A percentile compares a stretch with the other conserved stretches of the same genome.
Evolutionary conservation across 2,329 filamentous ascomycete genomes (phyloP).

Genomic region (Onygena corvina): DNA sequence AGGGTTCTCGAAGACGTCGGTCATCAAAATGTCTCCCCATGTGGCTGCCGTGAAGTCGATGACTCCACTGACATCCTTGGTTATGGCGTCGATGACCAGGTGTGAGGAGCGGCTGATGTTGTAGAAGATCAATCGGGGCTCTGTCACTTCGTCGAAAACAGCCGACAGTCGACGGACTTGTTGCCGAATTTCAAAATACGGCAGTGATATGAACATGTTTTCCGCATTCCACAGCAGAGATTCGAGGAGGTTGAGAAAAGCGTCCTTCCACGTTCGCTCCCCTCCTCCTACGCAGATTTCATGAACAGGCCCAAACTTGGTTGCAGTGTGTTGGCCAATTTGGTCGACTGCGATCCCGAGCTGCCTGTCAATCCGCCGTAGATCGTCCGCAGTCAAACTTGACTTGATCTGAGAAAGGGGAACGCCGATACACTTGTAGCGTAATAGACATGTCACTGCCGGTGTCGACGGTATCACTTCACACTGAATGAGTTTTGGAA

Average conservation of each 20-base stretch:
- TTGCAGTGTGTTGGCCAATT: slow-evolving; percentile 37
- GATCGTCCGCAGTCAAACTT: slow-evolving; percentile 22
- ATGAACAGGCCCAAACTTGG: slow-evolving; percentile 41
- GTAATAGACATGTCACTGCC: slow-evolving; percentile 28
- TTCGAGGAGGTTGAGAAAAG: slow-evolving; percentile 43
- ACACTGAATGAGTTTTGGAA: slow-evolving; percentile 30
- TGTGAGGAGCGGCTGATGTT: slow-evolving; percentile 40
- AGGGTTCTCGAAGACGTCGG: slow-evolving; percentile 36
- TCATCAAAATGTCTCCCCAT: slow-evolving; percentile 47
- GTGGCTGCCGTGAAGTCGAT: slow-evolving; percentile 43
- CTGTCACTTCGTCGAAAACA: slow-evolving; percentile 39
- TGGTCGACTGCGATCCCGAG: slow-evolving; percentile 29
- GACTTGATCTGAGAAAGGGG: slow-evolving; percentile 24
- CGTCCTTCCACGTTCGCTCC: slow-evolving; percentile 41
- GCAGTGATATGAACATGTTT: slow-evolving; percentile 46
- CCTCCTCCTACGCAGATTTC: slow-evolving; percentile 37
- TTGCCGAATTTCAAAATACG: slow-evolving; percentile 44
- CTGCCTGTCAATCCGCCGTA: slow-evolving; percentile 25
- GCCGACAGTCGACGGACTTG: slow-evolving; percentile 35
- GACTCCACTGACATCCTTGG: slow-evolving; percentile 39
- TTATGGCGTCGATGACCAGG: slow-evolving; percentile 40
- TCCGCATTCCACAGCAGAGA: slow-evolving; percentile 45
- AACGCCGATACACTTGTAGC: slow-evolving; percentile 27
- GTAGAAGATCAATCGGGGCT: slow-evolving; percentile 42
- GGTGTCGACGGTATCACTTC: slow-evolving; percentile 21